Base-by-base conservation (phyloP, 2,329 filamentous ascomycete genomes). In the Aureobasidium sp. region DNA sequence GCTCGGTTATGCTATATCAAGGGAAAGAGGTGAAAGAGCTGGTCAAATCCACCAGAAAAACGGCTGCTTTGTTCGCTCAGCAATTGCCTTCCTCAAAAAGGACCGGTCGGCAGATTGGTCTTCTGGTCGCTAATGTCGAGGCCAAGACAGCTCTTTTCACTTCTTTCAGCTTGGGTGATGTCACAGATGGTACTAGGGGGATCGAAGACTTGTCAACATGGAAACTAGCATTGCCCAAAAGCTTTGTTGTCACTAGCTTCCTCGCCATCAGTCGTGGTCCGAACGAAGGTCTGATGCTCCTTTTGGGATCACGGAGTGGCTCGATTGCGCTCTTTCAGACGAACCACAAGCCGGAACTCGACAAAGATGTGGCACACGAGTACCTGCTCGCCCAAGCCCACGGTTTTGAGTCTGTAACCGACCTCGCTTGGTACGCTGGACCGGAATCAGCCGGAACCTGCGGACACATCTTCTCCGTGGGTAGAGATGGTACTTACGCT, bases 401-500 rank as follows among this genome's bases (percentile, higher is more conserved):
- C 65, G 76, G 74, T 8, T 73, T 74, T 45, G 81, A 95, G 67
- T 82, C 87, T 8, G 83, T 96, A 45, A 93, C 88, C 2, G 79
- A 80, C 38, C 82, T 96, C 11, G 50, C 59, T 19, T 75, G 70
- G 69, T 4, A 65, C 3, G 49, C 65, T 8, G 43, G 17, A 21
- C 17, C 42, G 3, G 17, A 17, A 8, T 37, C 11, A 11, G 64
- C 59, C 15, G n/a, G 33, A 8, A 38, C 63, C 17, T 64, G n/a
- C 58, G 68, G 73, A 21, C 79, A 82, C 61, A 78, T 95, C 43
- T 73, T 93, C 15, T 86, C 87, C 0, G 89, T 88, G 3, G 87
- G 87, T 40, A 83, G 91, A 58, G 88, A 96, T 70, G 89, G 90
- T 2, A 84, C 79, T 53, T 91, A 87, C 66, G 83, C 87, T 40